A percentile compares a stretch with the other conserved stretches of the same genome.
Conservation (phyloP, 352 stramenopile species). For the Globisporangium acanthophoron region DNA sequence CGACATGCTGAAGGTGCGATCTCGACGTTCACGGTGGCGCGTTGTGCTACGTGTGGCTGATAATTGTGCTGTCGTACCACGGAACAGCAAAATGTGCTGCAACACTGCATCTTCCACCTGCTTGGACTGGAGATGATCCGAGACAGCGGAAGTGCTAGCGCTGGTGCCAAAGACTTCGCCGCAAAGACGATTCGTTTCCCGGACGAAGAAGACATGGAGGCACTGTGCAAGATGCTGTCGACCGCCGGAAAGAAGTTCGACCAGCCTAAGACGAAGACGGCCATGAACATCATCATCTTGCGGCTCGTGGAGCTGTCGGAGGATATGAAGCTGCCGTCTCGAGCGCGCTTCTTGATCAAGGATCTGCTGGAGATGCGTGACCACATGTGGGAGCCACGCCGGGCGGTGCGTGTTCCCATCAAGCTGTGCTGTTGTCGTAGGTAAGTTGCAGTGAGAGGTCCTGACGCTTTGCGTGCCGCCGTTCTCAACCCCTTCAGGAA, state of each 20-base stretch:
- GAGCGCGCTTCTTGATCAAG: constrained; percentile 76
- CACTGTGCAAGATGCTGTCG: constrained; percentile 81
- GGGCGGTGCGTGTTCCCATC: constrained; percentile 32
- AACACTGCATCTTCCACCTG: constrained; percentile 79
- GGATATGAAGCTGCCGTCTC: constrained; percentile 61
- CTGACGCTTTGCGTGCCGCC: no score
- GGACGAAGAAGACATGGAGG: constrained; percentile 81
- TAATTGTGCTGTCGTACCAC: neutral
- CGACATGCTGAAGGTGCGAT: constrained; percentile 68
- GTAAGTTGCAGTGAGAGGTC: neutral
- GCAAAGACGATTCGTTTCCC: constrained; percentile 70
- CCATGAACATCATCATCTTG: constrained; percentile 86
- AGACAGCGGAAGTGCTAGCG: constrained; percentile 12
- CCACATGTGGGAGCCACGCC: constrained; percentile 81
- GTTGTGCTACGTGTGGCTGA: neutral
- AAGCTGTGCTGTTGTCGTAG: neutral
- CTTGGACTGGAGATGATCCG: constrained; percentile 67
- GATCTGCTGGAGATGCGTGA: constrained; percentile 83
- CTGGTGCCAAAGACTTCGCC: constrained; percentile 27
- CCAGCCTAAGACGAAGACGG: constrained; percentile 58
- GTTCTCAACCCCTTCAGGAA: constrained; percentile 25
- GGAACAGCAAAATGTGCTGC: constrained; percentile 54
- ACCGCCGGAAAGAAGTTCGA: constrained; percentile 87
- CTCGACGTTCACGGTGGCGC: neutral
- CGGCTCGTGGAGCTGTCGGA: constrained; percentile 81